Base-by-base conservation (phyloP, 208 protist species). In the Trypanosoma conorhini region DNA sequence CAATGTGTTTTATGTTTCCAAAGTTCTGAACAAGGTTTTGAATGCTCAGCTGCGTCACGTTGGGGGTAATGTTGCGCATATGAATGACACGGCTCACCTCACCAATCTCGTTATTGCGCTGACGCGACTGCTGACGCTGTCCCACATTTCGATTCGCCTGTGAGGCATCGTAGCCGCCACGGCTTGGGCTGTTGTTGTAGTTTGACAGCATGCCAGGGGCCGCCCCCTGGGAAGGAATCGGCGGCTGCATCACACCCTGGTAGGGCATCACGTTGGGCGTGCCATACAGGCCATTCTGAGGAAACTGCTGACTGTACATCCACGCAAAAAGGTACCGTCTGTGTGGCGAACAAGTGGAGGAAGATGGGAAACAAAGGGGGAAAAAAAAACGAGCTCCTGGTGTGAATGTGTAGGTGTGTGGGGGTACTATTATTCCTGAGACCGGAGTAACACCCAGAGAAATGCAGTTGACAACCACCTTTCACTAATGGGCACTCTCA, bases 1-100 rank as follows among this genome's bases (percentile, higher is more conserved):
- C 93, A 79, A 97, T 90, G 76, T 96, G 92, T 65, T 92, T 91
- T 57, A 97, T 89, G 50, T 91, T 85, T 58, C 93, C 93, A 70
- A 97, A 97, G 67, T 93, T 88, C 62, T 88, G 81, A 26, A 82
- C 86, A 46, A 97, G 63, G 52, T 86, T 93, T 61, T 96, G 88
- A 57, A 97, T 89, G 71, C 91, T 92, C 63, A 93, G 79, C 80
- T 97, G 93, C 54, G 91, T 95, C 58, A 97, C 91, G 33, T 96
- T 91, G 7, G 90, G 87, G 12, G 90, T 96, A 52, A 97, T 92
- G 62, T 97, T 97, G 46, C 93, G 82, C 83, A 95, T 84, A 80
- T 97, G 93, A 44, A 97, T 82, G 17, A 97, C 93, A 48, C 78
- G 62, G 76, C 91, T 96, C 7, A 85, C 77, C 28, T 91, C 77